Percentiles rank a stretch among this genome's conserved stretches.
These are phyloP conservation scores for Metschnikowia picachoensis DNA, from an alignment of 805 yeast species.

Conservation along the genomic window DNA sequence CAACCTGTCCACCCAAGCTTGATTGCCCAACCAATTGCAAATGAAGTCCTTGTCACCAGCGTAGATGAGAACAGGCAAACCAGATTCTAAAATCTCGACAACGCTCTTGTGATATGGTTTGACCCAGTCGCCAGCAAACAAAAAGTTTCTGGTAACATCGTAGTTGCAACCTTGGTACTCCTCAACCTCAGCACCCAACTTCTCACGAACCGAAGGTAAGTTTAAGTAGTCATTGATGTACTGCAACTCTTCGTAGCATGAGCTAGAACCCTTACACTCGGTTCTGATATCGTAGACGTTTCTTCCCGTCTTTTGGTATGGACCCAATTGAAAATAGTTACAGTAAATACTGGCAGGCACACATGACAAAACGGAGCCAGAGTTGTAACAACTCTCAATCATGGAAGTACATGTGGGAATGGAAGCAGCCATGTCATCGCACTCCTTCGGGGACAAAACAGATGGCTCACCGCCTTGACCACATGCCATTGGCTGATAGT, in stretches of 20 bases:
- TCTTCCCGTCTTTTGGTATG: constrained; percentile 61
- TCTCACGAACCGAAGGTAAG: constrained; percentile 66
- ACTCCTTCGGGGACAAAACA: constrained; percentile 64
- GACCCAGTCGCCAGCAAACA: constrained; percentile 88
- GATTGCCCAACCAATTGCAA: constrained; percentile 91
- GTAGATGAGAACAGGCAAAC: constrained; percentile 76
- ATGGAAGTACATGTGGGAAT: constrained; percentile 73
- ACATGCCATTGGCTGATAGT: constrained; percentile 84
- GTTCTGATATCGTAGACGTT: constrained; percentile 88
- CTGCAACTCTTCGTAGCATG: constrained; percentile 78
- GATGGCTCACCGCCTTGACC: constrained; percentile 81
- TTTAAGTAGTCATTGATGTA: constrained; percentile 79
- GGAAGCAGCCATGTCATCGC: constrained; percentile 59
- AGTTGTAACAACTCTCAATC: constrained; percentile 72
- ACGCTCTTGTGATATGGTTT: constrained; percentile 81
- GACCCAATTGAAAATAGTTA: constrained; percentile 71
- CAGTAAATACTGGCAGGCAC: constrained; percentile 91
- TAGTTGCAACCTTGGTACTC: constrained; percentile 71
- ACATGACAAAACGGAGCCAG: constrained; percentile 77
- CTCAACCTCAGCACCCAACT: constrained; percentile 89
- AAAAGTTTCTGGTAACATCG: constrained; percentile 73
- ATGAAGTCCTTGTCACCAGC: constrained; percentile 94
- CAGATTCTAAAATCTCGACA: constrained; percentile 54
- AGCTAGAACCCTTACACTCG: constrained; percentile 61
- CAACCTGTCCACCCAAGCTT: constrained; percentile 65